Evolutionary conservation across 2,329 filamentous ascomycete genomes (phyloP), one percentile per base, ranked within the genome.

Genomic region (Rhynchosporium secalis): DNA sequence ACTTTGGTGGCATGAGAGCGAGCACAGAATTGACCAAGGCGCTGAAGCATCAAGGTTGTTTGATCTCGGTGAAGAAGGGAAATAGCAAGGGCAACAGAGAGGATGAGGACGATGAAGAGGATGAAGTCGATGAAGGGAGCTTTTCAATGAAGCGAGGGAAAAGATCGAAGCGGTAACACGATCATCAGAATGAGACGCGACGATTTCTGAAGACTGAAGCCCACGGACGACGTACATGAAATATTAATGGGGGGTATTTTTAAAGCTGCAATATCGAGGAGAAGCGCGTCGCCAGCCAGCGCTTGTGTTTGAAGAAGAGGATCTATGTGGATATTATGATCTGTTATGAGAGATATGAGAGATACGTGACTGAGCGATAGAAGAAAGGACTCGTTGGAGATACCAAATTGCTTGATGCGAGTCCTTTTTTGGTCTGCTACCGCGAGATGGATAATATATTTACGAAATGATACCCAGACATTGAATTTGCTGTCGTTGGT

Each of bases 61-160:
- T 92, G 56, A 92, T 95, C 65, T 90, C 90, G 41, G 90, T 94
- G 65, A 94, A 94, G 78, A 95, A 94, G 73, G 91, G 91, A 13
- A 92, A 91, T 68, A 88, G 92, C 63, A 86, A 85, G 75, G 78
- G 64, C 1, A 68, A 69, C 15, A 65, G 63, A 26, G 66, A 65
- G 12, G 66, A 61, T 31, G 61, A 64, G 5, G 58, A 55, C 3
- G 56, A 62, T 0, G 61, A 56, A 12, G 47, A 59, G 38, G 55
- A 62, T 7, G 58, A 58, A 15, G 54, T 56, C 12, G 56, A 51
- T 54, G 58, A 46, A 7, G 54, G 55, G 5, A 31, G 46, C 36
- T 40, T 26, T 33, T 41, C 60, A 31, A 48, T 7, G 31, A 64
- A 62, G 36, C 62, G 51, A 43, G 61, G 60, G 33, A 70, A 68